These are phyloP conservation scores for Fusarium albosuccineum DNA, from an alignment of 2,329 filamentous ascomycete species.

Conservation along the genomic window DNA sequence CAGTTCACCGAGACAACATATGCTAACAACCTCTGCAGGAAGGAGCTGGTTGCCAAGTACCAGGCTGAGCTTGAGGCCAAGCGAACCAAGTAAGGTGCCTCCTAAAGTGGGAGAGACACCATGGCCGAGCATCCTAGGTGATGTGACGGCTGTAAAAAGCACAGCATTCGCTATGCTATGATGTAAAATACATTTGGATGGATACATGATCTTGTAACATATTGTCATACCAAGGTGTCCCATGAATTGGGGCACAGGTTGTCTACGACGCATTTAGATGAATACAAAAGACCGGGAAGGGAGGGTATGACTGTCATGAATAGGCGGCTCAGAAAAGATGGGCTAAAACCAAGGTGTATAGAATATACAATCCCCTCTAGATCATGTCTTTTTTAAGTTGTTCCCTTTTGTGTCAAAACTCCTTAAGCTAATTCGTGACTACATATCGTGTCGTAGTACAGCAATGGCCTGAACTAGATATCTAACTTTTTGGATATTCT, in stretches of 20 bases:
- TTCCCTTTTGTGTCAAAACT: slow-evolving; percentile 5
- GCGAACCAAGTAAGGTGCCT: slow-evolving; percentile 61
- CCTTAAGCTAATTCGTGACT: slow-evolving; percentile 13
- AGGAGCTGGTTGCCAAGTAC: slow-evolving; percentile 70
- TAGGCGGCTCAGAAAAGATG: slow-evolving; percentile 25
- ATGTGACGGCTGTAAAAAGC: slow-evolving; percentile 20
- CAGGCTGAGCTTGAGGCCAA: slow-evolving; percentile 70
- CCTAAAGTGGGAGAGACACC: slow-evolving; percentile 5
- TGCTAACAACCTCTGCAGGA: slow-evolving; percentile 55
- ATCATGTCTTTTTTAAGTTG: slow-evolving; percentile 21
- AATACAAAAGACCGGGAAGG: slow-evolving; percentile 20
- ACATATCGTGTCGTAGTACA: neutral
- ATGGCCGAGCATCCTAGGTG: slow-evolving; percentile 2
- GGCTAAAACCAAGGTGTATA: slow-evolving; percentile 34
- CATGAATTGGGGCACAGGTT: slow-evolving; percentile 24
- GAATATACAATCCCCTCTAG: slow-evolving; percentile 43
- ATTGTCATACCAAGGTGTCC: slow-evolving; percentile 35
- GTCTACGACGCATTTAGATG: slow-evolving; percentile 37
- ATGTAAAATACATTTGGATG: slow-evolving; percentile 43
- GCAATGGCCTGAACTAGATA: slow-evolving; percentile 17
- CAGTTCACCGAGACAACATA: neutral
- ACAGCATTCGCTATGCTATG: slow-evolving; percentile 18
- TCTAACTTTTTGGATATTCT: slow-evolving; percentile 25
- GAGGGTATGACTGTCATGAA: neutral
- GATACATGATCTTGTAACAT: slow-evolving; percentile 47